Evolutionary conservation across 805 yeast species (phyloP).

Genomic region (Zygosaccharomyces bailii): DNA sequence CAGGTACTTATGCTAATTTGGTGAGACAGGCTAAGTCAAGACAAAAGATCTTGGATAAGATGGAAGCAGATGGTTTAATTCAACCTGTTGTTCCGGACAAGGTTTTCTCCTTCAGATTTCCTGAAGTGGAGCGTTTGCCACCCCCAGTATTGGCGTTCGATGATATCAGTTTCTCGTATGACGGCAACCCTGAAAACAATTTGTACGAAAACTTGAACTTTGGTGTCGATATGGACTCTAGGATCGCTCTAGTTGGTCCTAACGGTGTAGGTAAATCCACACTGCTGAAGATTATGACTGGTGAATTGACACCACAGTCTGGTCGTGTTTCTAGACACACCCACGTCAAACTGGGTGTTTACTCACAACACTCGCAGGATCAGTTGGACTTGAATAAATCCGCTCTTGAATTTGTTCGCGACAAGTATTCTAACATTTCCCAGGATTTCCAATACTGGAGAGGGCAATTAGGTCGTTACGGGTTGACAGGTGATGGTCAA

Average conservation of each 20-base stretch:
- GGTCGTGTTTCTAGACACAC: conserved; percentile 98
- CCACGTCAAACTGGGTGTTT: conserved; percentile 96
- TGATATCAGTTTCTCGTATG: conserved; percentile 88
- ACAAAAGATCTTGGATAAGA: conserved; percentile 98
- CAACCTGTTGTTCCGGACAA: conserved; percentile 90
- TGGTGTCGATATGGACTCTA: conserved; percentile 99
- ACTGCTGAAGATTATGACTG: conserved; percentile 93
- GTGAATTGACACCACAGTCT: conserved; percentile 79
- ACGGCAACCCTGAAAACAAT: conserved; percentile 77
- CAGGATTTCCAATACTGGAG: conserved; percentile 99
- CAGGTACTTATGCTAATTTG: conserved; percentile 98
- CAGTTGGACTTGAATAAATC: conserved; percentile 94
- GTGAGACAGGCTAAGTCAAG: conserved; percentile 98
- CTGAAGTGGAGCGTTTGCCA: conserved; percentile 93
- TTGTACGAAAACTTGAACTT: conserved; percentile 87
- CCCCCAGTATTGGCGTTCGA: conserved; percentile 98
- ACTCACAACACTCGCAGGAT: conserved; percentile 98
- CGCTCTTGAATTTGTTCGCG: conserved; percentile 95
- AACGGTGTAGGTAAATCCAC: conserved; percentile 99
- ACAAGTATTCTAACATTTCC: conserved; percentile 81
- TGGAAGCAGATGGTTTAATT: conserved; percentile 98
- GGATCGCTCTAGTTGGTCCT: conserved; percentile 97
- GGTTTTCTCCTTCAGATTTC: conserved; percentile 91
- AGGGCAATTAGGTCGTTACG: conserved; percentile 95
- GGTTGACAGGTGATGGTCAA: conserved; percentile 98